Evolutionary conservation across 345 rosid species (phyloP), one percentile per base, ranked within the genome.

Genomic region (Schrenkiella parvula): DNA sequence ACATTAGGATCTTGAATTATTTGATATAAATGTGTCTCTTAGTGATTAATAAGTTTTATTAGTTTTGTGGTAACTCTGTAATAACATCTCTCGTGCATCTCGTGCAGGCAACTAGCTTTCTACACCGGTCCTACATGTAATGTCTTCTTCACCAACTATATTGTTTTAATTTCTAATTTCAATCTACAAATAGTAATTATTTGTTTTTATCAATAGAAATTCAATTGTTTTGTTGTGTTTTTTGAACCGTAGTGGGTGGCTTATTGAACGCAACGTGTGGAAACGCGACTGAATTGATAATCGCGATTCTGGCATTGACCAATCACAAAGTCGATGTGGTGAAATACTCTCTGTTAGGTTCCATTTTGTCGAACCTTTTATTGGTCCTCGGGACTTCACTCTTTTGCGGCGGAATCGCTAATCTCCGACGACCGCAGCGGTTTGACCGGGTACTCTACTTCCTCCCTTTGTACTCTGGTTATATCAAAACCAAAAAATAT

Each of bases 251-350:
- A 92, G 98, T 95, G 74, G 98, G 99, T 48, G 98, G 99, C 12
- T 78, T 95, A 21, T 37, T 95, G 74, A 95, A 95, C 68, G 98
- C 99, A 72, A 92, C 99, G 3, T 89, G 99, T 76, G 99, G 99
- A 29, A 95, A 95, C 79, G 99, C 97, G 1, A 90, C 99, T 0
- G 99, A 95, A 68, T 74, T 95, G 59, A 95, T 95, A 34, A 92
- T 95, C 67, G 97, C 98, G 21, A 80, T 90, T 47, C 80, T 95
- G 2, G 99, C 99, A 53, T 82, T 95, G 11, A 44, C 71, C 71
- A 79, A 88, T 52, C 11, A 56, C 76, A 93, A 91, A 57, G 86
- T 91, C 11, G 80, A 80, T 42, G 97, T 93, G 18, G 81, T 93
- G 57, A 93, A 91, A 74, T 87, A 85, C 74, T 89, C 97, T 0